These are phyloP conservation scores for Epichloe typhina DNA, from an alignment of 2,329 filamentous ascomycete species.

Conservation along the genomic window DNA sequence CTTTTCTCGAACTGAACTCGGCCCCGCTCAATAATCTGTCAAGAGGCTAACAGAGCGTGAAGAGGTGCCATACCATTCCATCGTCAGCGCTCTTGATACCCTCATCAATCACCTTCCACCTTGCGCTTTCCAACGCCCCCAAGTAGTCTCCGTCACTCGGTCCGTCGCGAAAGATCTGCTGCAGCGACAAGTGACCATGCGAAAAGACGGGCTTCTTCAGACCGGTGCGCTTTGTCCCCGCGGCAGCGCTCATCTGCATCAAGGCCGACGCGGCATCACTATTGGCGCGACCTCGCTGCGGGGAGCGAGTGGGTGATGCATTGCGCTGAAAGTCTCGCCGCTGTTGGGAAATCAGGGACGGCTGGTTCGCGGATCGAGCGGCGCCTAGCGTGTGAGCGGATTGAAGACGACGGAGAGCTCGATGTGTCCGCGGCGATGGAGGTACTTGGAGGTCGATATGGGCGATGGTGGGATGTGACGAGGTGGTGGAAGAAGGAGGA, in stretches of 20 bases:
- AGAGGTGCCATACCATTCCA: constrained; percentile 51
- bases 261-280: constrained; percentile 48
- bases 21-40: neutral
- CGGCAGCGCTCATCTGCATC: constrained; percentile 23
- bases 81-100: constrained; percentile 67
- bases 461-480: constrained; percentile 1
- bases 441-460: constrained; percentile 38
- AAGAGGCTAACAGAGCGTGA: neutral
- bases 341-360: constrained; percentile 51
- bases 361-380: constrained; percentile 30
- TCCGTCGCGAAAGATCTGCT: constrained; percentile 67
- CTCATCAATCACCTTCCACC: constrained; percentile 61
- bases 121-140: constrained; percentile 54
- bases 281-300: constrained; percentile 53
- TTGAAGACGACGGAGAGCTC: constrained; percentile 59
- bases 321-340: constrained; percentile 33
- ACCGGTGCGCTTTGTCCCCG: constrained; percentile 24
- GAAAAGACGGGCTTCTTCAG: constrained; percentile 31
- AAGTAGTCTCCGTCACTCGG: constrained; percentile 57
- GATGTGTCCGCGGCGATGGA: constrained; percentile 50
- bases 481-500: neutral
- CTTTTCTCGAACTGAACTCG: neutral
- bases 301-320: constrained; percentile 27
- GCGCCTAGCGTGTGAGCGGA: constrained; percentile 59
- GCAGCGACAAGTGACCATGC: constrained; percentile 49